These are phyloP conservation scores for Trichosporon ovoides DNA, from an alignment of 1,284 basidiomycete genomes.

Conservation along the genomic window DNA sequence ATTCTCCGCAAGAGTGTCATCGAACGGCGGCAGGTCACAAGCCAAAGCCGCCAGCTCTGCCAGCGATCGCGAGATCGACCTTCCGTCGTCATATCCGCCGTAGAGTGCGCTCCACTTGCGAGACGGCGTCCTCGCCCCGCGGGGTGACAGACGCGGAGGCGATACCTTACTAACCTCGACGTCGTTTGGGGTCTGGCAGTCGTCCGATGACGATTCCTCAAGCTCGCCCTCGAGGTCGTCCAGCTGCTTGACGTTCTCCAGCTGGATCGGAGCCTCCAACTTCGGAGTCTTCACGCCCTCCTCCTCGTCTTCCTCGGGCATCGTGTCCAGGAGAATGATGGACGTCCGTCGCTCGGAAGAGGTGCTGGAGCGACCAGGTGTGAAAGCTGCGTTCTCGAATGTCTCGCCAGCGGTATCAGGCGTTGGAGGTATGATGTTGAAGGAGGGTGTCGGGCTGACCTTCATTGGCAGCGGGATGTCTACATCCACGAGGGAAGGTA, in stretches of 20 bases:
- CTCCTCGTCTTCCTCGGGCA: slow-evolving; percentile 25
- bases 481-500: background rate
- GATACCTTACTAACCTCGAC: background rate
- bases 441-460: slow-evolving; percentile 26
- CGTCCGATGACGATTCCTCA: slow-evolving; percentile 6
- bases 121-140: slow-evolving; percentile 8
- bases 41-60: slow-evolving; percentile 20
- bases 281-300: background rate
- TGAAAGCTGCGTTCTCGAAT: background rate
- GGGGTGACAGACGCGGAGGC: background rate
- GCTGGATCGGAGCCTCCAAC: slow-evolving; percentile 4
- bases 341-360: background rate
- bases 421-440: slow-evolving; percentile 47
- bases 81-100: slow-evolving; percentile 18
- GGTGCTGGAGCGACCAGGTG: background rate
- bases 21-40: slow-evolving; percentile 19
- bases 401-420: background rate
- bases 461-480: background rate
- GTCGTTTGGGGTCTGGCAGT: slow-evolving; percentile 1
- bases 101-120: slow-evolving; percentile 11
- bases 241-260: slow-evolving; percentile 4
- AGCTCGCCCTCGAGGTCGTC: slow-evolving; percentile 15
- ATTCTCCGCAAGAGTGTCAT: slow-evolving; percentile 8
- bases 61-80: slow-evolving; percentile 19
- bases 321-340: slow-evolving; percentile 11